Evolutionary conservation across 352 stramenopile genomes (phyloP).

Genomic region (Pythium grandisporangium): DNA sequence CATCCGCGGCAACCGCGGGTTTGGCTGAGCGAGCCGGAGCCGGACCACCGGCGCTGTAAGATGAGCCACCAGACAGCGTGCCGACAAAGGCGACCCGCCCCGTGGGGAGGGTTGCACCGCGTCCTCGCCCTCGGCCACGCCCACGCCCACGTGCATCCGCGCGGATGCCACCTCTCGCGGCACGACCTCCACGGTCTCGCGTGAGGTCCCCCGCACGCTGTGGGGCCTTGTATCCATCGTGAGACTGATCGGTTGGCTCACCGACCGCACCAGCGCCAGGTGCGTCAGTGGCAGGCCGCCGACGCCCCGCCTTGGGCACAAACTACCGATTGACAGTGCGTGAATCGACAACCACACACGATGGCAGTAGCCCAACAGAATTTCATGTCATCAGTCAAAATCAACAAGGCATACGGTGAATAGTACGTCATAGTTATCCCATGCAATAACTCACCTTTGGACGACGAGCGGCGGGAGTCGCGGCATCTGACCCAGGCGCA

Average conservation of each 20-base stretch:
- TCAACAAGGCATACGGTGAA: too few relatives aligned
- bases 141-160: conserved; percentile 18
- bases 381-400: too few relatives aligned
- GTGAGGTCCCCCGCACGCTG: conserved; percentile 33
- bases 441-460: conserved; percentile 26
- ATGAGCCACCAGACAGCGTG: conserved; percentile 72
- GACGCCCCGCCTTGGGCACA: conserved; percentile 61
- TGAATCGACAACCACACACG: not conserved
- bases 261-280: conserved; percentile 4
- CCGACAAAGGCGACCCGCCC: conserved; percentile 74
- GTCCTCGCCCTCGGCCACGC: conserved; percentile 37
- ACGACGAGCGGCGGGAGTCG: conserved; percentile 26
- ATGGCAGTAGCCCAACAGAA: too few relatives aligned
- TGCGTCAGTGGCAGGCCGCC: conserved; percentile 28
- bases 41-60: conserved; percentile 37
- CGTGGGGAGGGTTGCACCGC: conserved; percentile 37
- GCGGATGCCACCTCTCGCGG: too few relatives aligned
- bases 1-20: conserved; percentile 43
- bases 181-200: conserved; percentile 17
- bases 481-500: conserved; percentile 19
- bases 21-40: conserved; percentile 37
- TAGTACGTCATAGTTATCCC: not conserved
- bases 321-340: too few relatives aligned
- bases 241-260: conserved; percentile 5
- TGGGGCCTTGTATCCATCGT: conserved; percentile 19